Conservation (phyloP, 768 basidiomycete genomes). For the Lactarius evosmus region DNA sequence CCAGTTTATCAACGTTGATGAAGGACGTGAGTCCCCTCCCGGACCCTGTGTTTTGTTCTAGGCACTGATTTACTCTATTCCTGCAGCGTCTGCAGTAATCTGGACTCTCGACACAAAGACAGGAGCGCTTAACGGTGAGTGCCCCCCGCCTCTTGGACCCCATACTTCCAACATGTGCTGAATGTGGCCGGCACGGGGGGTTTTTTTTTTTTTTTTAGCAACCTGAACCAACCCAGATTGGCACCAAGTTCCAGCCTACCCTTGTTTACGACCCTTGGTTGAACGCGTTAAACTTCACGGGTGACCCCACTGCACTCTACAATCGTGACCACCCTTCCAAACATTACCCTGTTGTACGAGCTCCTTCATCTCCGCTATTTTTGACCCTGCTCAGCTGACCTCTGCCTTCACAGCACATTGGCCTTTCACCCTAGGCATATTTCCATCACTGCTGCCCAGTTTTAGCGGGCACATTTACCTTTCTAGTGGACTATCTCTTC, state of each 20-base stretch:
- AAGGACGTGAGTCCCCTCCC: not conserved
- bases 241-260: not conserved
- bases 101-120: not conserved
- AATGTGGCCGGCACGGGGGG: not conserved
- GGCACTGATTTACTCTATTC: not conserved
- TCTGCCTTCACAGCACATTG: not conserved
- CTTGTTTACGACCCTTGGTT: not conserved
- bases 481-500: not conserved
- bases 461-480: not conserved
- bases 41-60: no score
- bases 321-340: not conserved
- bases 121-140: not conserved
- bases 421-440: no score
- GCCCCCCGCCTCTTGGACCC: not conserved
- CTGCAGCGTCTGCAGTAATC: not conserved
- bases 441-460: no score
- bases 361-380: not conserved
- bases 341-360: no score
- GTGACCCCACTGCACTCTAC: not conserved
- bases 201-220: not conserved
- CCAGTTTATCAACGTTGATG: not conserved
- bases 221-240: constrained; percentile 1
- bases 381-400: not conserved
- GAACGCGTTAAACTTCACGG: not conserved
- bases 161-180: not conserved